These are phyloP conservation scores for Suillus americanus DNA, from an alignment of 768 basidiomycete species.

Conservation along the genomic window DNA sequence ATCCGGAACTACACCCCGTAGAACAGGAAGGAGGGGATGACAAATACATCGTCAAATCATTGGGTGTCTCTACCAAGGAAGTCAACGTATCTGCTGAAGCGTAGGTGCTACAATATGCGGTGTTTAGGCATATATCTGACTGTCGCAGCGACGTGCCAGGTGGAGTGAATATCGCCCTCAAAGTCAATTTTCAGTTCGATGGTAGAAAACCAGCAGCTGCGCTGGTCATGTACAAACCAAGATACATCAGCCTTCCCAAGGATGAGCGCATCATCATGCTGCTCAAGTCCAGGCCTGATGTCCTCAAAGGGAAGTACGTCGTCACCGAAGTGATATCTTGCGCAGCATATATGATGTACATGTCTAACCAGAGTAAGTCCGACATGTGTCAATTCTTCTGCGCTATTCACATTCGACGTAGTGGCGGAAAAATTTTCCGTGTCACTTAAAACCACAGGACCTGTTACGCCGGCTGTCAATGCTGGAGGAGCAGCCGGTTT, in stretches of 20 bases:
- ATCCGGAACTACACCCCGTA: constrained; percentile 15
- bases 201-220: constrained; percentile 30
- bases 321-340: constrained; percentile 33
- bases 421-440: constrained; percentile 24
- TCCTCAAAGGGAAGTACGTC: constrained; percentile 30
- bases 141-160: constrained; percentile 15
- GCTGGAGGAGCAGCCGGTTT: constrained; percentile 13
- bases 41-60: constrained; percentile 23
- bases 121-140: not conserved
- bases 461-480: constrained; percentile 7
- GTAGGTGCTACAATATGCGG: constrained; percentile 16
- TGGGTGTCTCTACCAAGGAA: constrained; percentile 17
- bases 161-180: constrained; percentile 28
- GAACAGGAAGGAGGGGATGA: constrained; percentile 18
- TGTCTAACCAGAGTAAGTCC: constrained; percentile 26
- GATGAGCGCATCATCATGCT: not conserved
- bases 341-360: constrained; percentile 34
- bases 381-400: not conserved
- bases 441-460: constrained; percentile 14
- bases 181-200: constrained; percentile 35
- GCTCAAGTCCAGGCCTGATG: not conserved
- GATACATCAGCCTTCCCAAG: constrained; percentile 16
- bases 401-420: constrained; percentile 1
- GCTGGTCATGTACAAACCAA: constrained; percentile 33
- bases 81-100: constrained; percentile 10